phyloP scores from a whole-genome alignment of 352 stramenopile species.

The Phytophthora nicotianae region DNA sequence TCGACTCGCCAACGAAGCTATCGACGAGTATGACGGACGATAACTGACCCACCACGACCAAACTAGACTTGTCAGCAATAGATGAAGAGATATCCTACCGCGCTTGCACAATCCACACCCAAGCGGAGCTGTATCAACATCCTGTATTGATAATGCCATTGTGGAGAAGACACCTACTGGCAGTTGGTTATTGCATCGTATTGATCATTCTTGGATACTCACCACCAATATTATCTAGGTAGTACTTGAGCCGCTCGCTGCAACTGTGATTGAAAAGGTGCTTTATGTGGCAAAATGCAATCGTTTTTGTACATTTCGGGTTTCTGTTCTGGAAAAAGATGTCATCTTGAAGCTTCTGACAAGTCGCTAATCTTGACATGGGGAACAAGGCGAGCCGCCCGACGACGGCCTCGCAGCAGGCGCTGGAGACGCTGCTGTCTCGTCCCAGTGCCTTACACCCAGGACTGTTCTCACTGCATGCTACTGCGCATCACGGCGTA shows the following conservation, averaged over 20 bases:
- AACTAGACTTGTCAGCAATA: not conserved
- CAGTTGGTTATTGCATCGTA: too few species aligned
- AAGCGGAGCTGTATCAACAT: not conserved
- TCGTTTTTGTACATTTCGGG: not conserved
- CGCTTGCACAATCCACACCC: not conserved
- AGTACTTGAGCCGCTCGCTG: too few species aligned
- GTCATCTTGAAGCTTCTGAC: conserved; percentile 12
- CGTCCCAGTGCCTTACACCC: conserved; percentile 42
- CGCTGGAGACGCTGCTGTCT: conserved; percentile 47
- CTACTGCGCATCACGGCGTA: conserved; percentile 69
- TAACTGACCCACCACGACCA: not conserved
- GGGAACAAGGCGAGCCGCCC: conserved; percentile 67
- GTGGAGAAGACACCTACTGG: too few species aligned
- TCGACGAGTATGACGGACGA: conserved; percentile 52
- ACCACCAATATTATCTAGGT: too few species aligned
- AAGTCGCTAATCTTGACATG: conserved; percentile 39
- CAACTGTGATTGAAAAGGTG: too few species aligned
- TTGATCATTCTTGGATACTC: too few species aligned
- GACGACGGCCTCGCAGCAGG: conserved; percentile 41
- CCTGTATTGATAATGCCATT: not conserved
- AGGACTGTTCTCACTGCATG: conserved; percentile 54
- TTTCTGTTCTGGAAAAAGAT: conserved; percentile 1
- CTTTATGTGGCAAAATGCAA: not conserved
- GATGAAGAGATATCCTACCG: not conserved
- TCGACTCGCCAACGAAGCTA: conserved; percentile 68